Conservation (phyloP, 2,329 filamentous ascomycete genomes). For the Pseudogymnoascus sp. region DNA sequence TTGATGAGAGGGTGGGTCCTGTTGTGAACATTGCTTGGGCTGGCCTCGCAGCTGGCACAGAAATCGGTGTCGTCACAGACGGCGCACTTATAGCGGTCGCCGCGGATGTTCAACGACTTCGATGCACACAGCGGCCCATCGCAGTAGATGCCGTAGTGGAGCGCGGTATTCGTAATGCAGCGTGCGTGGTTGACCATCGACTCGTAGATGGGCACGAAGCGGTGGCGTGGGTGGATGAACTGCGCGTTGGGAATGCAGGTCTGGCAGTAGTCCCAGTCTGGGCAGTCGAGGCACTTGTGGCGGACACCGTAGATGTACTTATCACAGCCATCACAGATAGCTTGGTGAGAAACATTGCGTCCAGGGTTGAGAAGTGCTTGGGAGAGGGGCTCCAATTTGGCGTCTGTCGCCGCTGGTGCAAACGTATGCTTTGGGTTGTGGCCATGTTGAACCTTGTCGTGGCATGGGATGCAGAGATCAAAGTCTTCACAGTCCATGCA, state of each 20-base stretch:
- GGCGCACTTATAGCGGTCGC: constrained; percentile 91
- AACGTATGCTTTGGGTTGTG: constrained; percentile 88
- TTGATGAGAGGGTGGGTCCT: constrained; percentile 95
- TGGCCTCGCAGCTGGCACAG: constrained; percentile 87
- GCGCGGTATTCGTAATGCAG: constrained; percentile 36
- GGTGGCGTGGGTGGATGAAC: constrained; percentile 70
- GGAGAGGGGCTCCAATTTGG: constrained; percentile 52
- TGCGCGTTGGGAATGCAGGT: constrained; percentile 61
- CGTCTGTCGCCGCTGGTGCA: constrained; percentile 55
- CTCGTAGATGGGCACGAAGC: constrained; percentile 82
- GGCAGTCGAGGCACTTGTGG: constrained; percentile 94
- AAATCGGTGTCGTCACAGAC: constrained; percentile 94
- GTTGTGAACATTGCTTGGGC: constrained; percentile 78
- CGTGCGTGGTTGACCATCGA: neutral
- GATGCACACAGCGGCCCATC: constrained; percentile 80
- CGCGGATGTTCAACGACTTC: constrained; percentile 66
- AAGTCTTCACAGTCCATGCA: constrained; percentile 82
- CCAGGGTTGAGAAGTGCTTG: constrained; percentile 65
- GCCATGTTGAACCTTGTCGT: constrained; percentile 67
- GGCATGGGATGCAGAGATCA: constrained; percentile 82
- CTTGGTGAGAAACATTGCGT: constrained; percentile 72
- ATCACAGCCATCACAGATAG: constrained; percentile 92
- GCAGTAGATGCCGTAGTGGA: constrained; percentile 85
- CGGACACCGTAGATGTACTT: constrained; percentile 79
- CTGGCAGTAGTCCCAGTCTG: constrained; percentile 93